These are phyloP conservation scores for Scolecobasidium constrictum DNA, from an alignment of 2,329 filamentous ascomycete genomes.

Conservation along the genomic window DNA sequence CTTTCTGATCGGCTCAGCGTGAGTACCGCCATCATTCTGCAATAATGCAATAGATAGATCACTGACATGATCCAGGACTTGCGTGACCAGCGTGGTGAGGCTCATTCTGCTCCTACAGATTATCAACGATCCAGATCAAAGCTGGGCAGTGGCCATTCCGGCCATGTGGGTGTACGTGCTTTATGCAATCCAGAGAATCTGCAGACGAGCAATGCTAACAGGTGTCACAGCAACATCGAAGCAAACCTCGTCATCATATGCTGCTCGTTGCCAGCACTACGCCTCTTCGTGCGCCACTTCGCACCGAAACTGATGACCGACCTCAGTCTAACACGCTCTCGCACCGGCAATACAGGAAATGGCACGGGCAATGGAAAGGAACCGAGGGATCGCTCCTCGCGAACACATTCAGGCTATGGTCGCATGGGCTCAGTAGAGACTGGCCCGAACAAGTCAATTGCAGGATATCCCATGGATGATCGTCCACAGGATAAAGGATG, in stretches of 20 bases:
- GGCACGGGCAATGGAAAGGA: no score
- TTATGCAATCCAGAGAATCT: no score
- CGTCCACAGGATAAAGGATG: no score
- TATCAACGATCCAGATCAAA: neutral
- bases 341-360: neutral
- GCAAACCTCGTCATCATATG: conserved; percentile 4
- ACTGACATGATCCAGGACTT: conserved; percentile 1
- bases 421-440: no score
- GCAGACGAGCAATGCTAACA: no score
- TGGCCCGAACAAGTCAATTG: no score
- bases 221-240: neutral
- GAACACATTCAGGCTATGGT: no score
- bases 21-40: conserved; percentile 9
- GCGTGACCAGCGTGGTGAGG: neutral
- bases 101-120: neutral
- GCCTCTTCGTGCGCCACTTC: conserved; percentile 1
- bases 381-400: no score
- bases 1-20: conserved; percentile 15
- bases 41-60: neutral
- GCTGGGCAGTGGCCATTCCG: neutral
- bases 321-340: neutral
- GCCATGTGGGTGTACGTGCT: neutral
- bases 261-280: neutral
- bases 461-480: no score
- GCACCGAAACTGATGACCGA: neutral